phyloP scores from a whole-genome alignment of 2,329 filamentous ascomycete species.

The Colletotrichum cereale region DNA sequence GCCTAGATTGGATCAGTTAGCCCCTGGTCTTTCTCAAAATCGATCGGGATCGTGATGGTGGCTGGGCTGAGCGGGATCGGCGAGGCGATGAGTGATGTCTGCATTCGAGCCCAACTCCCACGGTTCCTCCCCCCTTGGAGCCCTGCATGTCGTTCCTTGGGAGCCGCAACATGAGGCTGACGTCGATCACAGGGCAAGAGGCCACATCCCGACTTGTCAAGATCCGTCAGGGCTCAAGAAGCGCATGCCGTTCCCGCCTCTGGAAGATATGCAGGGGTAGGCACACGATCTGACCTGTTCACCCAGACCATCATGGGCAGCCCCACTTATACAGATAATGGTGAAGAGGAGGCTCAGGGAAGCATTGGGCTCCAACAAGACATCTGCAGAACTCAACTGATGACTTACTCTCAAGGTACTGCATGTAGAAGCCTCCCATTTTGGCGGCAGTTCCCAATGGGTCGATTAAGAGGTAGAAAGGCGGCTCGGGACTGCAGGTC shows the following conservation, averaged over 20 bases:
- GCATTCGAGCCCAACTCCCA: constrained; percentile 52
- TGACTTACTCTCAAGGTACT: constrained; percentile 81
- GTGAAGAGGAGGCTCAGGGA: constrained; percentile 36
- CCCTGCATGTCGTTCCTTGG: constrained; percentile 17
- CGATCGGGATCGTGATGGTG: constrained; percentile 9
- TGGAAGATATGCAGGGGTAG: constrained; percentile 50
- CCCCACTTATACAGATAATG: constrained; percentile 39
- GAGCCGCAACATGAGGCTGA: constrained; percentile 31
- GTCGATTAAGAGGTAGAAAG: constrained; percentile 15
- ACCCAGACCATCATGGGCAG: constrained; percentile 13
- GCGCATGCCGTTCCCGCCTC: constrained; percentile 42
- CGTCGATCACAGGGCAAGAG: constrained; percentile 15
- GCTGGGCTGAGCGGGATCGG: constrained; percentile 35
- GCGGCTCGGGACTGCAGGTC: constrained; percentile 24
- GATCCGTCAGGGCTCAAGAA: constrained; percentile 37
- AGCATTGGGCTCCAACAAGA: constrained; percentile 36
- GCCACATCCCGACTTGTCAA: constrained; percentile 16
- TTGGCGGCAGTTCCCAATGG: constrained; percentile 50
- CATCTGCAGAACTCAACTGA: constrained; percentile 42
- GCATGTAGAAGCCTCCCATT: constrained; percentile 78
- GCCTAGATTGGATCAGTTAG: constrained; percentile 69
- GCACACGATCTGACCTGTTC: constrained; percentile 42
- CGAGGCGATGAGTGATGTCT: constrained; percentile 46
- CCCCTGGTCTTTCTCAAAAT: constrained; percentile 35
- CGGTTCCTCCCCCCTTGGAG: background rate